A percentile compares a stretch with the other conserved stretches of the same genome.
phyloP scores from a whole-genome alignment of 768 basidiomycete species.

The Panaeolus papilionaceus region DNA sequence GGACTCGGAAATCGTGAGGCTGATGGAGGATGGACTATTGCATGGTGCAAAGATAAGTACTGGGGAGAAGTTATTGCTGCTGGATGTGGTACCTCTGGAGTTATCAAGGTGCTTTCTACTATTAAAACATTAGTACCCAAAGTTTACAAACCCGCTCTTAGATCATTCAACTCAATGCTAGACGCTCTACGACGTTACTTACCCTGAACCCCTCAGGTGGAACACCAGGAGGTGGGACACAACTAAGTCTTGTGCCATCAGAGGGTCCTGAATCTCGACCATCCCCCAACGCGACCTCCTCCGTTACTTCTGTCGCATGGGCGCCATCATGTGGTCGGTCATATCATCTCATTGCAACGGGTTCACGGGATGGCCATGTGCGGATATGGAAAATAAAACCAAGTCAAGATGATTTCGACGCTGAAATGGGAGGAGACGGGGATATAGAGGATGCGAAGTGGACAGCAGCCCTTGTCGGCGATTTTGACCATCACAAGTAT shows the following conservation, averaged over 20 bases:
- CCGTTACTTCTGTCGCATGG: constrained; percentile 90
- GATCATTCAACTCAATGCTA: constrained; percentile 80
- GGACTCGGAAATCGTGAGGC: constrained; percentile 76
- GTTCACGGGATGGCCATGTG: constrained; percentile 85
- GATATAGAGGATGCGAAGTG: constrained; percentile 64
- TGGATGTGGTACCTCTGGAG: constrained; percentile 71
- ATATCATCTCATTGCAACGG: constrained; percentile 94
- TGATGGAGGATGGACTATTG: constrained; percentile 91
- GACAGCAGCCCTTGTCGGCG: constrained; percentile 78
- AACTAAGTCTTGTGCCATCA: constrained; percentile 19
- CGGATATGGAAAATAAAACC: constrained; percentile 89
- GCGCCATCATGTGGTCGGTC: constrained; percentile 93
- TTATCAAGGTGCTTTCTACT: constrained; percentile 66
- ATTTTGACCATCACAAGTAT: constrained; percentile 87
- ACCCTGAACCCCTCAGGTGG: constrained; percentile 38
- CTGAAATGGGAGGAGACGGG: constrained; percentile 37
- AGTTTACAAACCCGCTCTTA: constrained; percentile 29
- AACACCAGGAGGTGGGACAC: constrained; percentile 12
- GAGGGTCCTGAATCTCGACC: constrained; percentile 24
- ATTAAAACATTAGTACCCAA: not conserved
- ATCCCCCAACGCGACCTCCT: constrained; percentile 50
- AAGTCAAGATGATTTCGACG: constrained; percentile 49
- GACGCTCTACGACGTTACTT: constrained; percentile 69
- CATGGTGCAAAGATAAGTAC: constrained; percentile 96
- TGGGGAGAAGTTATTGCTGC: constrained; percentile 93